phyloP scores from a whole-genome alignment of 192 early-diverging fungal species.

The Chytriomyces sp. region DNA sequence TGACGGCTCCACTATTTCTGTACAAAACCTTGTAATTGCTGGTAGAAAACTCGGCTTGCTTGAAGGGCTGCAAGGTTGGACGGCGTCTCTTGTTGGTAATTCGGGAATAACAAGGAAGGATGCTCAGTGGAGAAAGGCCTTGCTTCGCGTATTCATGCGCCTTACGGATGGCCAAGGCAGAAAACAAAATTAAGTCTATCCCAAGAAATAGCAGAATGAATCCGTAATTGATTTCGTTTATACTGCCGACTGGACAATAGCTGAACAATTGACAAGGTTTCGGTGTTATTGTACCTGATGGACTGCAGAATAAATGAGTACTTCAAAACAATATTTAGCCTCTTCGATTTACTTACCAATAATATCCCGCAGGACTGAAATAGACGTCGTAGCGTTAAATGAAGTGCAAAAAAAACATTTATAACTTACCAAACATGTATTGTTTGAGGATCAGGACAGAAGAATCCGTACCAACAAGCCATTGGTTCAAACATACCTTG shows the following conservation, averaged over 20 bases:
- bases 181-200: conserved; percentile 10
- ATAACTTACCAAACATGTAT: conserved; percentile 1
- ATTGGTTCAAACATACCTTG: conserved; percentile 43
- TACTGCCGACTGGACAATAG: conserved; percentile 15
- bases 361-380: conserved; percentile 16
- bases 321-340: no score
- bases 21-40: no score
- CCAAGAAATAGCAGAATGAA: conserved; percentile 1
- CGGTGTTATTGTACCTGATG: conserved; percentile 5
- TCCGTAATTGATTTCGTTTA: conserved; percentile 3
- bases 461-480: conserved; percentile 38
- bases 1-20: no score
- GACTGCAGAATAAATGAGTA: background rate
- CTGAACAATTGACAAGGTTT: background rate
- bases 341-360: background rate
- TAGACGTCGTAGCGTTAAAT: background rate
- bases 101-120: background rate
- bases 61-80: background rate
- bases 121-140: background rate
- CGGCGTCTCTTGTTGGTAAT: background rate
- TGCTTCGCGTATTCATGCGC: background rate
- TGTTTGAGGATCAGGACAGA: conserved; percentile 40
- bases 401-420: background rate
- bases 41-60: background rate
- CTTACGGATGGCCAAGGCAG: background rate